Evolutionary conservation across 129 eudicot genomes (phyloP).

Genomic region (carrot (Daucus carota)): DNA sequence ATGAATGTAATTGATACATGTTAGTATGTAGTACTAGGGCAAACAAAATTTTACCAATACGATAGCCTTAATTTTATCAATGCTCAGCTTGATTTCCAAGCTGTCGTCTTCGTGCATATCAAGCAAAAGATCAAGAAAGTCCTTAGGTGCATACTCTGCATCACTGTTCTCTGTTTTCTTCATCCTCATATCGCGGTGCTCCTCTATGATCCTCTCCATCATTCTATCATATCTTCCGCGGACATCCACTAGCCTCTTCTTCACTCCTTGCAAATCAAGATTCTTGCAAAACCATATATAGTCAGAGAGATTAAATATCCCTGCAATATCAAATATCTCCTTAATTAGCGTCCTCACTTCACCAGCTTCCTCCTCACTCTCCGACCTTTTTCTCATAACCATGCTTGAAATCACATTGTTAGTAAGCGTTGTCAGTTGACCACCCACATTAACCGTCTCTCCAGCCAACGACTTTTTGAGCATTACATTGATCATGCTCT

Average conservation of each 20-base stretch:
- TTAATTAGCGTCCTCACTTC: not conserved
- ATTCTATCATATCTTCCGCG: not conserved
- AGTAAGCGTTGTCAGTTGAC: not conserved
- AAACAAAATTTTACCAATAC: not conserved
- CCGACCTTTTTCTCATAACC: not conserved
- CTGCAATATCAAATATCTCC: not conserved
- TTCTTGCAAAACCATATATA: constrained; percentile 1
- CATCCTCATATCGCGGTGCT: not conserved
- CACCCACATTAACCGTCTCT: not conserved
- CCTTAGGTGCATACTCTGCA: not conserved
- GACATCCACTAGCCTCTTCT: not conserved
- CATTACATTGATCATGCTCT: not conserved
- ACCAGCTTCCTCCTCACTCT: not conserved
- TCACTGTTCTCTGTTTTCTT: not conserved
- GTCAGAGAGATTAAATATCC: not conserved
- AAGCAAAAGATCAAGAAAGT: not conserved
- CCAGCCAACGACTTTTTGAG: not conserved
- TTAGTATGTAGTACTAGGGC: not conserved
- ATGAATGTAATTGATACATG: too few relatives aligned
- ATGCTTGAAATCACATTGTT: not conserved
- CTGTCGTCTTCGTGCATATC: not conserved
- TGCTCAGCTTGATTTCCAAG: not conserved
- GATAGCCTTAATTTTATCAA: not conserved
- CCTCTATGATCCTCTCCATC: not conserved
- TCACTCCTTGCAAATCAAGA: not conserved